These are phyloP conservation scores for Emericellopsis atlantica DNA, from an alignment of 2,329 filamentous ascomycete genomes.

Conservation along the genomic window DNA sequence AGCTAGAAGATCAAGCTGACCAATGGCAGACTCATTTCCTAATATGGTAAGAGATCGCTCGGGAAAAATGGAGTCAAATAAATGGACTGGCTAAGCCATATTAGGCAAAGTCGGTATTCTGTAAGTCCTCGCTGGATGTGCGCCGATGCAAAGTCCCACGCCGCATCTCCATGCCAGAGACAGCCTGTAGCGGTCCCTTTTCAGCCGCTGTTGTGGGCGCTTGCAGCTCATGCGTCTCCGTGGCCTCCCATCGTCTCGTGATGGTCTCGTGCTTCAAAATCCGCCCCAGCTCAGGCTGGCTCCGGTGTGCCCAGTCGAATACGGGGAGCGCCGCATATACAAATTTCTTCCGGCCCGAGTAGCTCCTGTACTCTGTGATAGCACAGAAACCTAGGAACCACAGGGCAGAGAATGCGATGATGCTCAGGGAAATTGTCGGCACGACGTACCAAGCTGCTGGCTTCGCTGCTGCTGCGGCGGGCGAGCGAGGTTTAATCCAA, in stretches of 20 bases:
- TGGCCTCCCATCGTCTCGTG: background rate
- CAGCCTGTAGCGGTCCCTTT: background rate
- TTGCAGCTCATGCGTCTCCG: background rate
- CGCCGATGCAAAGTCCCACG: background rate
- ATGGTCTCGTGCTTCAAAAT: background rate
- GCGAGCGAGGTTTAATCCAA: slow-evolving; percentile 34
- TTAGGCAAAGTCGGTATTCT: background rate
- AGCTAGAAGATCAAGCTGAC: too few species aligned
- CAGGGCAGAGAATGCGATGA: background rate
- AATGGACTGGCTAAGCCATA: background rate
- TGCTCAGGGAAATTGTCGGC: background rate
- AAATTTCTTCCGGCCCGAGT: background rate
- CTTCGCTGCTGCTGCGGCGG: background rate
- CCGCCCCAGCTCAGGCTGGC: background rate
- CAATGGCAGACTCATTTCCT: too few species aligned
- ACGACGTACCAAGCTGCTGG: background rate
- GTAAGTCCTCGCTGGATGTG: background rate
- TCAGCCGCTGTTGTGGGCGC: background rate
- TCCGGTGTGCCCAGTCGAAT: background rate
- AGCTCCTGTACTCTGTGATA: background rate
- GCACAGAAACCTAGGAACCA: background rate
- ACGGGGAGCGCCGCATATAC: background rate
- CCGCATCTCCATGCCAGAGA: background rate
- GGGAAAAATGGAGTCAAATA: background rate
- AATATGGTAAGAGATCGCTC: background rate